These are phyloP conservation scores for Otatea glauca DNA, from an alignment of 176 grass and related monocot species.

Conservation along the genomic window DNA sequence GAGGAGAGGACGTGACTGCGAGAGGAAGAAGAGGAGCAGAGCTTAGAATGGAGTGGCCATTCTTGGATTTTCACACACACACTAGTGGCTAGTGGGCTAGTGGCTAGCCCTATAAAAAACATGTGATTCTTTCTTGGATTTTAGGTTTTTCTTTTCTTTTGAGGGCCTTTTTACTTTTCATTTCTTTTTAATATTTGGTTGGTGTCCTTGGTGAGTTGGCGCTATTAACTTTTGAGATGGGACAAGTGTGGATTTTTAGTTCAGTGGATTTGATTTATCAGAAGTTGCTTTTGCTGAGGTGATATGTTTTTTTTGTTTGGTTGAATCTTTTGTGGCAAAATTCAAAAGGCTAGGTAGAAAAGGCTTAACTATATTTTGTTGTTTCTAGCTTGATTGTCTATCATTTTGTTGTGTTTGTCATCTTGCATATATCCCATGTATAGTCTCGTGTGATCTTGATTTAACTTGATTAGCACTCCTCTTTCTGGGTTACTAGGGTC, in stretches of 20 bases:
- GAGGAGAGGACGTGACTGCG: constrained; percentile 10
- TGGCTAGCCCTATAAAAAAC: constrained; percentile 26
- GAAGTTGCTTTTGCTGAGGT: neutral
- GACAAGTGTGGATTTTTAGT: constrained; percentile 4
- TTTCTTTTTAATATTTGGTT: neutral
- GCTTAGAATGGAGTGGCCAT: neutral
- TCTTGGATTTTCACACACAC: neutral
- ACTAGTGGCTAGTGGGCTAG: constrained; percentile 20
- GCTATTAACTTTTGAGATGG: neutral
- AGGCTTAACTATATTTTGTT: neutral
- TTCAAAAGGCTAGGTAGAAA: neutral
- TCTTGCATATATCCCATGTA: too few species aligned
- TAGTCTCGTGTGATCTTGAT: too few species aligned
- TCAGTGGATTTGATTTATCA: constrained; percentile 5
- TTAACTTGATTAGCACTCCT: too few species aligned
- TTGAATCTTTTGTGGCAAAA: neutral
- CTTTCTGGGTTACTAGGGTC: too few species aligned
- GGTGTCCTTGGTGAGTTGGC: too few species aligned
- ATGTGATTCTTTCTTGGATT: constrained; percentile 45
- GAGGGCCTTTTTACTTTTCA: neutral
- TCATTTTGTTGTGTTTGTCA: neutral
- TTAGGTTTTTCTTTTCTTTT: neutral
- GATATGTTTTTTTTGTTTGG: neutral
- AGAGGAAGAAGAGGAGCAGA: neutral
- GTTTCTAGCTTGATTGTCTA: neutral